A percentile compares a stretch with the other conserved stretches of the same genome.
phyloP scores from a whole-genome alignment of 345 rosid species.

The Alliaria petiolata region DNA sequence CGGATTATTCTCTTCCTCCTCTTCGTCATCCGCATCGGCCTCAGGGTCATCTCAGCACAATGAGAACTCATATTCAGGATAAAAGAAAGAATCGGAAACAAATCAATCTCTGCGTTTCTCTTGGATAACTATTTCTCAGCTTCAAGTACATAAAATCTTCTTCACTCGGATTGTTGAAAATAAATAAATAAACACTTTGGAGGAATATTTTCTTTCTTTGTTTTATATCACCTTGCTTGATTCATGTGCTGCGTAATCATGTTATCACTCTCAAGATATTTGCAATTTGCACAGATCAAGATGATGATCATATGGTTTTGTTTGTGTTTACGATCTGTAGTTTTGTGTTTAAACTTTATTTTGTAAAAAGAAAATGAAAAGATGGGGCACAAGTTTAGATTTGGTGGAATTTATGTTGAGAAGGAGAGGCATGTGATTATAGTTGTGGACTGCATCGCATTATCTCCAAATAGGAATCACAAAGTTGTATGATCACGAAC shows the following conservation, averaged over 20 bases:
- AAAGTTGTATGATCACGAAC: background rate
- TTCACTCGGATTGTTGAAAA: slow-evolving; percentile 1
- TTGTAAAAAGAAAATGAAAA: background rate
- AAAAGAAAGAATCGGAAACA: background rate
- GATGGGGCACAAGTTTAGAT: background rate
- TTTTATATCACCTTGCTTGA: background rate
- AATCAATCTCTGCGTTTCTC: background rate
- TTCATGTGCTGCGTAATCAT: background rate
- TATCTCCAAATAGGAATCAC: background rate
- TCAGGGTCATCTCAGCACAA: slow-evolving; percentile 38
- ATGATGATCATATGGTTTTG: background rate
- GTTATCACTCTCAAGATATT: background rate
- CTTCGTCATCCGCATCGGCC: slow-evolving; percentile 23
- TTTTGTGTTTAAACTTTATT: background rate
- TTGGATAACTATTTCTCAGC: background rate
- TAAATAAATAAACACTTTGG: background rate
- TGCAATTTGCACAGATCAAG: background rate
- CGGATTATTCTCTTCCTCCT: slow-evolving; percentile 64
- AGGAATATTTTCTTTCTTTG: background rate
- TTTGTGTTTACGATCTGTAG: no score
- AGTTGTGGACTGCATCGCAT: background rate
- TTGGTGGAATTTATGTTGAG: background rate
- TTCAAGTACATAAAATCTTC: slow-evolving; percentile 23
- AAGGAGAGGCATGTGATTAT: background rate
- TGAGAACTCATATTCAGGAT: slow-evolving; percentile 36